Conservation (phyloP, 305 asterid genomes). For the Fraxinus sp. region DNA sequence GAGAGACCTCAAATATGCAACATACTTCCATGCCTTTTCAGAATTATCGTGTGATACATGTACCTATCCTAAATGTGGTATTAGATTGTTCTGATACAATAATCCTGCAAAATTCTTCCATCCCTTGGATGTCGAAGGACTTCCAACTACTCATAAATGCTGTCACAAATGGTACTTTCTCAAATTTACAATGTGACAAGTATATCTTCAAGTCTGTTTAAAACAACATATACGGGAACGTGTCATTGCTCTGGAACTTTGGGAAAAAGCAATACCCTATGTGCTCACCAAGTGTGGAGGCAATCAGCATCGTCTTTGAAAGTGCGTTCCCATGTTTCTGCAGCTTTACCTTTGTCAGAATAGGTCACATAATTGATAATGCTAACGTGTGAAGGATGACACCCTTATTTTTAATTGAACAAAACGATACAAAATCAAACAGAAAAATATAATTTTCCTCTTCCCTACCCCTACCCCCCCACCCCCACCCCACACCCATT, state of each 20-base stretch:
- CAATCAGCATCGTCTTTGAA: neutral
- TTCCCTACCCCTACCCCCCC: neutral
- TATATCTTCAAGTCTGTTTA: neutral
- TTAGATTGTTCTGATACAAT: neutral
- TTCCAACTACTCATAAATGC: neutral
- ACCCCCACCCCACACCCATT: neutral
- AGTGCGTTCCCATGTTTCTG: neutral
- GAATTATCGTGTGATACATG: neutral
- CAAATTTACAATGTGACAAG: neutral
- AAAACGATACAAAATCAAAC: neutral
- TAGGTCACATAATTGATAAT: neutral
- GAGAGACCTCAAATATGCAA: neutral
- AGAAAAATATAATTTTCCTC: neutral
- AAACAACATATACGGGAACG: neutral
- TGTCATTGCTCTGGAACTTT: neutral
- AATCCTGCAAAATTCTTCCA: neutral
- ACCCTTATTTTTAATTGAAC: neutral
- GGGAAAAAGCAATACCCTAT: neutral
- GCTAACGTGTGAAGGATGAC: neutral
- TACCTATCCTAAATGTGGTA: neutral
- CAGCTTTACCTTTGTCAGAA: neutral
- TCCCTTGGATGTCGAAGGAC: neutral
- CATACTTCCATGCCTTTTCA: neutral
- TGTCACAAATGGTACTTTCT: neutral
- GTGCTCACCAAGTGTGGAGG: neutral